Evolutionary conservation across 495 filamentous ascomycete species (phyloP).

Genomic region (Aspergillus conjunctus): DNA sequence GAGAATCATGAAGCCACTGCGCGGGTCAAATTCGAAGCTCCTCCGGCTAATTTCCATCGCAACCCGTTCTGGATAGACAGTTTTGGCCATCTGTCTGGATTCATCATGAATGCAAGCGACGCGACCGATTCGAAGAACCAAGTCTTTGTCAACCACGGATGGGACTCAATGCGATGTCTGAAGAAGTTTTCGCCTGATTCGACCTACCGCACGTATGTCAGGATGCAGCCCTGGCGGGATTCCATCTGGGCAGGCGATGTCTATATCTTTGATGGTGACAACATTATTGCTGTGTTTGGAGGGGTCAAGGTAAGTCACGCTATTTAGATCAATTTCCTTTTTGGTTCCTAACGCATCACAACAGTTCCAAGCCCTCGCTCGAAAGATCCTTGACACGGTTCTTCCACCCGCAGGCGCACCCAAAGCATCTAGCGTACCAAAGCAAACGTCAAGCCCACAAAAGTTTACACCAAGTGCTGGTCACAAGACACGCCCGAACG

Average conservation of each 20-base stretch:
- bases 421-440: conserved; percentile 31
- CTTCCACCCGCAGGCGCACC: conserved; percentile 60
- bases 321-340: background rate
- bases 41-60: conserved; percentile 64
- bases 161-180: conserved; percentile 71
- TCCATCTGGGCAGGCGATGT: conserved; percentile 56
- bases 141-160: conserved; percentile 76
- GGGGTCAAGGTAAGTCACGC: conserved; percentile 56
- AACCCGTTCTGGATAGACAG: conserved; percentile 77
- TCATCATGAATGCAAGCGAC: conserved; percentile 79
- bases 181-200: conserved; percentile 63
- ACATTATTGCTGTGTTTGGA: conserved; percentile 68
- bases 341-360: background rate
- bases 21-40: conserved; percentile 64
- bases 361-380: conserved; percentile 66
- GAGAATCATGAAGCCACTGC: conserved; percentile 67
- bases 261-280: conserved; percentile 53
- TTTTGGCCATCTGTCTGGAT: conserved; percentile 64
- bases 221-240: conserved; percentile 55
- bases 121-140: conserved; percentile 67
- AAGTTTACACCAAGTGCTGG: conserved; percentile 44
- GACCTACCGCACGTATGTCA: conserved; percentile 71
- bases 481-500: conserved; percentile 27
- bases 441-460: conserved; percentile 34
- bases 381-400: conserved; percentile 65